These are phyloP conservation scores for Lactarius indigo DNA, from an alignment of 768 basidiomycete genomes.

Conservation along the genomic window DNA sequence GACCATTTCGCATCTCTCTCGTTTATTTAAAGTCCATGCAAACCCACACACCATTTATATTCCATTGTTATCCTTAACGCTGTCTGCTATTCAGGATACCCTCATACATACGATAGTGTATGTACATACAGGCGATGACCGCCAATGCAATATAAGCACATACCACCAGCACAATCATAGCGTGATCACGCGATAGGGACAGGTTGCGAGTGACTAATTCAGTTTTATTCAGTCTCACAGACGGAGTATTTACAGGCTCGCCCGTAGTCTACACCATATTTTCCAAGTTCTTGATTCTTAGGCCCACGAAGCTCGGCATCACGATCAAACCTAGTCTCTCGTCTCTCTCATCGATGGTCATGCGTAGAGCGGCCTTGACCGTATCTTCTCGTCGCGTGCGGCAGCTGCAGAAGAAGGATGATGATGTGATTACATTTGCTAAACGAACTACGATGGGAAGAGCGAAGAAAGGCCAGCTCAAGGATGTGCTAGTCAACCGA, in stretches of 20 bases:
- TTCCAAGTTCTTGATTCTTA: neutral
- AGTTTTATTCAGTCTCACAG: neutral
- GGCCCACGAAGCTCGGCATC: neutral
- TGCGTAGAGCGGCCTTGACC: constrained; percentile 27
- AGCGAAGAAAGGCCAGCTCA: constrained; percentile 90
- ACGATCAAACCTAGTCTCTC: neutral
- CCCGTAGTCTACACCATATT: neutral
- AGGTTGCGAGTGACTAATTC: constrained; percentile 9
- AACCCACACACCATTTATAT: constrained; percentile 11
- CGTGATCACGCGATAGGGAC: neutral
- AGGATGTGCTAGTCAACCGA: constrained; percentile 84
- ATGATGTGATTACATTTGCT: constrained; percentile 88
- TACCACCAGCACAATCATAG: neutral
- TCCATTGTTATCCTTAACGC: constrained; percentile 7
- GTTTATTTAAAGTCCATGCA: constrained; percentile 7
- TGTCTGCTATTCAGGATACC: constrained; percentile 20
- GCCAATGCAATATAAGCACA: constrained; percentile 5
- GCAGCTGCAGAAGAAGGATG: constrained; percentile 64
- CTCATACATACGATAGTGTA: constrained; percentile 13
- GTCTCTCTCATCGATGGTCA: neutral
- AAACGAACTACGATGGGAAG: constrained; percentile 86
- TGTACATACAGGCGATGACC: constrained; percentile 4
- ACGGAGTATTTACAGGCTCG: neutral
- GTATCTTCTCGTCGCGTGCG: constrained; percentile 42
- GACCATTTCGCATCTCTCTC: constrained; percentile 2